Percentiles rank a stretch among this genome's conserved stretches.
Conservation (phyloP, 495 filamentous ascomycete genomes). For the Amphirosellinia nigrospora region DNA sequence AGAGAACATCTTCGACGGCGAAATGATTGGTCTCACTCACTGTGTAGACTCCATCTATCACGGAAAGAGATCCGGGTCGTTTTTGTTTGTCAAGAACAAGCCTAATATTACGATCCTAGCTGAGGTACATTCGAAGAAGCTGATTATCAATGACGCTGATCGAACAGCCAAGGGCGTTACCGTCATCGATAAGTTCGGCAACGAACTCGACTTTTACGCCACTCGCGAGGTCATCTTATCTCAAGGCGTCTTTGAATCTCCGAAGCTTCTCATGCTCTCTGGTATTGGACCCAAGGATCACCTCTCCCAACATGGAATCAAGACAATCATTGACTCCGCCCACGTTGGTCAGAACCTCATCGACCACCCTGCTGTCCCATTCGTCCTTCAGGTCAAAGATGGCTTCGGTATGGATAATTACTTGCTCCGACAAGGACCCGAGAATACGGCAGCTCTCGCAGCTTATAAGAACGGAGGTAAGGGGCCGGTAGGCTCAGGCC, state of each 20-base stretch:
- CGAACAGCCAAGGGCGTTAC: slow-evolving; percentile 39
- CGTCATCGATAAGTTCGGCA: slow-evolving; percentile 46
- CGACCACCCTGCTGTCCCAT: slow-evolving; percentile 61
- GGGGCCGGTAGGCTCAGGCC: slow-evolving; percentile 58
- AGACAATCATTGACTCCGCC: slow-evolving; percentile 54
- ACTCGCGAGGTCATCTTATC: slow-evolving; percentile 64
- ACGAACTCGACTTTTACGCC: slow-evolving; percentile 48
- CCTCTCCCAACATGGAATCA: slow-evolving; percentile 57
- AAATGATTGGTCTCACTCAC: slow-evolving; percentile 61
- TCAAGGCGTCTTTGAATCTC: slow-evolving; percentile 62
- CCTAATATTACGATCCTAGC: slow-evolving; percentile 61
- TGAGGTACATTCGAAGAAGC: slow-evolving; percentile 54
- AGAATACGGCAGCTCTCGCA: slow-evolving; percentile 51
- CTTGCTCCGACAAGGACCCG: slow-evolving; percentile 56
- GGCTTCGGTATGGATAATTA: slow-evolving; percentile 60
- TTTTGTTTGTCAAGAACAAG: slow-evolving; percentile 59
- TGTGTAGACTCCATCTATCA: slow-evolving; percentile 64
- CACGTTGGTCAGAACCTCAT: slow-evolving; percentile 65
- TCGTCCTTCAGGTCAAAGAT: slow-evolving; percentile 63
- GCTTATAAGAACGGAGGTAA: slow-evolving; percentile 55
- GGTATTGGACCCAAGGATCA: slow-evolving; percentile 62
- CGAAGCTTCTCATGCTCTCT: slow-evolving; percentile 66
- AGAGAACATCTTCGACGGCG: slow-evolving; percentile 63
- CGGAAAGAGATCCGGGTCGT: slow-evolving; percentile 60
- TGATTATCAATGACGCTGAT: slow-evolving; percentile 58